Base-by-base conservation (phyloP, 805 yeast species). In the Tetrapisispora iriomotensis region DNA sequence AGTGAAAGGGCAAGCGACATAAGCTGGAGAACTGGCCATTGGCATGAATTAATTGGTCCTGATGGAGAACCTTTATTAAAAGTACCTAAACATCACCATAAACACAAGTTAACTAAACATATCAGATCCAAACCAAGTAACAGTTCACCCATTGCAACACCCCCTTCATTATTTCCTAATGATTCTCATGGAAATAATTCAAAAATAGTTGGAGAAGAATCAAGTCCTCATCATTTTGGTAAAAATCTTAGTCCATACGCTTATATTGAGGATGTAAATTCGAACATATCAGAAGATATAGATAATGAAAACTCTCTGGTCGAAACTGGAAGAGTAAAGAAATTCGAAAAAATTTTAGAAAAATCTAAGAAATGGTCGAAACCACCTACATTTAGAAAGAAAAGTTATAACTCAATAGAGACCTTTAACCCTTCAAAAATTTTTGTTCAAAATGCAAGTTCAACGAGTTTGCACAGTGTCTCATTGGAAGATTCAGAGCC, bases 1-100 rank as follows among this genome's bases (percentile, higher is more conserved):
- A 65, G 71, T 42, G 92, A 82, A 50, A 57, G 70, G 23, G 56
- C 72, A 10, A 68, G 71, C 39, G 88, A 82, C 53, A 36, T 68
- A 12, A 60, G 67, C 2, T 81, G 86, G 84, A 53, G 63, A 41
- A 49, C 55, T 3, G 37, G 53, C 2, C 60, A 59, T 38, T 57
- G 61, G 61, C 45, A 53, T 37, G 61, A 59, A 32, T 43, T 59
- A 31, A 45, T 45, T 13, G 51, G 49, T 29, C 60, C 61, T 3
- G 41, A 51, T 26, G 61, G 60, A 2, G 44, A 51, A 10, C 38
- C 43, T 13, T 59, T 62, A 62, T 46, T 50, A 29, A 23, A 24
- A 18, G 3, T 10, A 12, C 24, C 34, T 4, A 29, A 29, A 23
- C 17, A 5, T 15, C 32, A 23, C 29, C 22, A 22, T 23, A 28